These are phyloP conservation scores for Sphaerosporella brunnea DNA, from an alignment of 495 filamentous ascomycete species.

Conservation along the genomic window DNA sequence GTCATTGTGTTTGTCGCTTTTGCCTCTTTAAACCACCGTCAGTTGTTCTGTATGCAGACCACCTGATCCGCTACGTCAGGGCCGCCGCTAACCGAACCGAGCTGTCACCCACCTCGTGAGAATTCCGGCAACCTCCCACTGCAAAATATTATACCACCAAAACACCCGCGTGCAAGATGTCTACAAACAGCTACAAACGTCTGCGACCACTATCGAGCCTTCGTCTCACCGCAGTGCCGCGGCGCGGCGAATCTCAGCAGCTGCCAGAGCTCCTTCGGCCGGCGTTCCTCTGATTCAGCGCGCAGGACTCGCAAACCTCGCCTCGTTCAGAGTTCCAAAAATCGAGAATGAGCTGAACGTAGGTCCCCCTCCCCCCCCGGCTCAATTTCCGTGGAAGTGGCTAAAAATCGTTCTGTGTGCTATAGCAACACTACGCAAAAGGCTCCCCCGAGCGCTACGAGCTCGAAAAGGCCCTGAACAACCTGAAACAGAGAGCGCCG, in stretches of 20 bases:
- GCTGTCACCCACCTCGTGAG: no score
- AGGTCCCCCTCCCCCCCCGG: conserved; percentile 26
- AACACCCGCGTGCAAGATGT: neutral
- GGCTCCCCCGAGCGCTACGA: conserved; percentile 58
- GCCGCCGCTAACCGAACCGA: no score
- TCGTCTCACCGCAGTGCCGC: no score
- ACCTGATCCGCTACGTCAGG: no score
- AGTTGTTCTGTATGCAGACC: neutral
- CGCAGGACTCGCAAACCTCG: conserved; percentile 30
- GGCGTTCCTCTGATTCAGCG: neutral
- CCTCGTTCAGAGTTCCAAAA: conserved; percentile 71
- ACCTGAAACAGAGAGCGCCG: conserved; percentile 40
- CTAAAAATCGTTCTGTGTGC: neutral
- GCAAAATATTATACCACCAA: neutral
- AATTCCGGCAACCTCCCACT: no score
- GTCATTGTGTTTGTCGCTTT: neutral
- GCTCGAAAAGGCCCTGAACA: conserved; percentile 50
- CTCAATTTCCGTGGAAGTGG: neutral
- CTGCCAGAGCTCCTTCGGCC: neutral
- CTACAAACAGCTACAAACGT: no score
- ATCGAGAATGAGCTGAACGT: conserved; percentile 90
- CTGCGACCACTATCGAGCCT: no score
- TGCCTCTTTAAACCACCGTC: neutral
- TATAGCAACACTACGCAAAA: conserved; percentile 70
- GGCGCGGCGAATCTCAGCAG: no score